Conservation (phyloP, 2,329 filamentous ascomycete genomes). For the Macroventuria anomochaeta region DNA sequence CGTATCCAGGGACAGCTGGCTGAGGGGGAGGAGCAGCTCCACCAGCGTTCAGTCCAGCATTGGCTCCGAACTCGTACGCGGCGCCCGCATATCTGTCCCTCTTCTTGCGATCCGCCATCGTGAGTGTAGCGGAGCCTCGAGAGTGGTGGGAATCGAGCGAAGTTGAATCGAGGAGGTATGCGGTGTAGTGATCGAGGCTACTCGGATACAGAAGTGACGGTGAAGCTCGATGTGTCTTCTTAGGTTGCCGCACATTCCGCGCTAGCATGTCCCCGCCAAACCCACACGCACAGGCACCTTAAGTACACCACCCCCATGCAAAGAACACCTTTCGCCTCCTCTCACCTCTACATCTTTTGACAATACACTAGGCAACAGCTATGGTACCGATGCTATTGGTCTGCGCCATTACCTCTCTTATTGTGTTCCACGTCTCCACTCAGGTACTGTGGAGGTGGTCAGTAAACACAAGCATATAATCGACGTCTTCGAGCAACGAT, state of each 20-base stretch:
- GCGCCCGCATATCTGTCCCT: slow-evolving; percentile 94
- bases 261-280: slow-evolving; percentile 35
- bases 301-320: slow-evolving; percentile 6
- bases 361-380: slow-evolving; percentile 19
- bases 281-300: slow-evolving; percentile 23
- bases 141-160: slow-evolving; percentile 17
- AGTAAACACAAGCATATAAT: neutral
- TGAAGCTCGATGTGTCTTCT: slow-evolving; percentile 47
- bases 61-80: slow-evolving; percentile 94
- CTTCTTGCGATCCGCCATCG: slow-evolving; percentile 67
- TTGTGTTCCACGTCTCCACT: neutral
- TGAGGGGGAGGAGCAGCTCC: slow-evolving; percentile 51
- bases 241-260: slow-evolving; percentile 39
- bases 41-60: slow-evolving; percentile 64
- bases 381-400: neutral
- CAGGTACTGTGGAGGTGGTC: neutral
- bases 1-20: slow-evolving; percentile 17
- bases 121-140: slow-evolving; percentile 23
- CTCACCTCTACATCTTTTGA: neutral
- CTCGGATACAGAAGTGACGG: slow-evolving; percentile 32
- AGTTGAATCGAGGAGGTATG: slow-evolving; percentile 17
- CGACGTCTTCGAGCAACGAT: neutral
- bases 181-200: slow-evolving; percentile 20
- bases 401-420: neutral
- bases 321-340: neutral